Base-by-base conservation (phyloP, 2,329 filamentous ascomycete genomes). In the Tolypocladium pustulatum region DNA sequence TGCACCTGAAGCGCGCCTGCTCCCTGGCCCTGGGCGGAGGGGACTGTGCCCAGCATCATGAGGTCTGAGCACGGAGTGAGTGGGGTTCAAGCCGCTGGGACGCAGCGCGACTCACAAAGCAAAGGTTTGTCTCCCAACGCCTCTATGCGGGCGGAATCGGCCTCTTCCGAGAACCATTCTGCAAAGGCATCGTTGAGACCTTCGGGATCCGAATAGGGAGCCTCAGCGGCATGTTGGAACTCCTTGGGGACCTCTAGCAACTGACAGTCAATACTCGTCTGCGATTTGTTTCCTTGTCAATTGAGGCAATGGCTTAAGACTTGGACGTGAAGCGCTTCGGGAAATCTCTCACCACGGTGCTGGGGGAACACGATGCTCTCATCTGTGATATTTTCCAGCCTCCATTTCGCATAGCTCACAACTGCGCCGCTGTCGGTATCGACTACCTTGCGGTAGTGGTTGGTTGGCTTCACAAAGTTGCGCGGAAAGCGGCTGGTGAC, bases 341-440 rank as follows among this genome's bases (percentile, higher is more conserved):
- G 3, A 20, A 6, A 7, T 20, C 27, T 15, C 27, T 30, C 20
- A 54, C 53, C 34, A 5, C 53, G 34, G 36, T 54, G 2, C 22
- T 54, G n/a, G 15, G 34, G 34, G 17, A 54, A 38, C 34, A 10
- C n/a, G 53, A 12, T 38, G 53, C 2, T 54, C 12, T 27, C 38
- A 17, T 55, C 54, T 10, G 27, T 9, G 12, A n/a, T 17, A 17
- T 55, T 55, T 3, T 12, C 15, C 36, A 55, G 15, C 7, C 38
- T 25, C 54, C 54, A 55, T 55, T 43, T 55, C 17, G 54, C 54
- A 43, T 55, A 55, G 54, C 54, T 55, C 54, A 55, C 54, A 13
- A 55, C 37, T 2, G 22, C 37, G 22, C 54, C 37, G 36, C 13
- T 55, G 15, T 32, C 54, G 13, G 54, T 55, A 20, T 55, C 54